Percentiles rank a stretch among this genome's conserved stretches.
These are phyloP conservation scores for Ceratobasidium sp. DNA, from an alignment of 1,284 basidiomycete species.

Conservation along the genomic window DNA sequence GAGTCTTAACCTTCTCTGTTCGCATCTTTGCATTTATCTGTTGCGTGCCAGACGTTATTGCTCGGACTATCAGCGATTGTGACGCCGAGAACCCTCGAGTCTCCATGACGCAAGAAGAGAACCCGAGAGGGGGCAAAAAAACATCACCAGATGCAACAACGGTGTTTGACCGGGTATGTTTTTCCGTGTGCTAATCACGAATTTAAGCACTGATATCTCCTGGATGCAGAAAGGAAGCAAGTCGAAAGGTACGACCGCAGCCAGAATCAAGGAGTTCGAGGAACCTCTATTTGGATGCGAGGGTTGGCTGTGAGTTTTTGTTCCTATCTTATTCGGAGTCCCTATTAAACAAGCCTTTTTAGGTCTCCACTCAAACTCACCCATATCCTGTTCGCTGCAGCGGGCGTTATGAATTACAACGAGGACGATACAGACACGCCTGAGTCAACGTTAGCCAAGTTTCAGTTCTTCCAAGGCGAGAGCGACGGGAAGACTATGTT, in stretches of 20 bases:
- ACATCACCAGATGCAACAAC: background rate
- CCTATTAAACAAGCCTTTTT: background rate
- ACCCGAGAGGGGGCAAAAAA: background rate
- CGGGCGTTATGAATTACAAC: background rate
- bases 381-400: conserved; percentile 19
- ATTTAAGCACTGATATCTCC: background rate
- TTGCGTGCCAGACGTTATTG: background rate
- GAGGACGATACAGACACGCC: conserved; percentile 24
- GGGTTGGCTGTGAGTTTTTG: conserved; percentile 39
- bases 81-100: background rate
- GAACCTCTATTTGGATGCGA: conserved; percentile 35
- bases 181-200: too few species aligned
- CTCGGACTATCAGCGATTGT: background rate
- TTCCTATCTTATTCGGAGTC: too few species aligned
- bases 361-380: conserved; percentile 38
- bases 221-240: background rate
- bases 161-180: conserved; percentile 24
- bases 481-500: conserved; percentile 5
- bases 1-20: background rate
- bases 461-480: conserved; percentile 34
- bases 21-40: background rate
- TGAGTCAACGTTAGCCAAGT: background rate
- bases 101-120: background rate
- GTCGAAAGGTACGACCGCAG: conserved; percentile 13
- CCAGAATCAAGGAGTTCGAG: conserved; percentile 19